Conservation (phyloP, 2,329 filamentous ascomycete species). For the Aspergillus hortae region DNA sequence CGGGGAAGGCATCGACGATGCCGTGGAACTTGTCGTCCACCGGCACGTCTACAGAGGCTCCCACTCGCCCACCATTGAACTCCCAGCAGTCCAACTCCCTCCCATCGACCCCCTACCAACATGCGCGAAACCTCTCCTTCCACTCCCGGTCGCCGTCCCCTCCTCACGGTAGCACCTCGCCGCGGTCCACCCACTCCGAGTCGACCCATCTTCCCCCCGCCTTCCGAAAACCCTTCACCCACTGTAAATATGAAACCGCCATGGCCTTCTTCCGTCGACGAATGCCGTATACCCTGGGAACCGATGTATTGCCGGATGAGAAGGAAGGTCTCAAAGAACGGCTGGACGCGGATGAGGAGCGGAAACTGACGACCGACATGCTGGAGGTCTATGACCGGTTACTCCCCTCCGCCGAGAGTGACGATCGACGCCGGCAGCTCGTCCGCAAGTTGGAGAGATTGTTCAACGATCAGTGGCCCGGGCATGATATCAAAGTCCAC, state of each 20-base stretch:
- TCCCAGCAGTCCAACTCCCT: conserved; percentile 80
- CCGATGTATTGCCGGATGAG: conserved; percentile 69
- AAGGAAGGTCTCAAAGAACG: conserved; percentile 66
- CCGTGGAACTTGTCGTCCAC: conserved; percentile 34
- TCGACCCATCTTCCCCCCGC: conserved; percentile 71
- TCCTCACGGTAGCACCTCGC: conserved; percentile 73
- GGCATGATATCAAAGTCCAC: conserved; percentile 81
- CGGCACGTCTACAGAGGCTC: conserved; percentile 32
- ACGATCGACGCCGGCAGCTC: conserved; percentile 69
- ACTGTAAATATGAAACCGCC: conserved; percentile 86
- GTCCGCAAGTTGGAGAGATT: conserved; percentile 85
- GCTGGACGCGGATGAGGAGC: conserved; percentile 69
- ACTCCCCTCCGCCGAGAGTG: conserved; percentile 75
- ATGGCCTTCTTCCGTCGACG: conserved; percentile 76
- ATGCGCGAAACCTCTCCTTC: conserved; percentile 76
- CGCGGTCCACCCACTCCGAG: conserved; percentile 85
- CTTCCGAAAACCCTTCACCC: conserved; percentile 61
- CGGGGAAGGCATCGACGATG: conserved; percentile 39
- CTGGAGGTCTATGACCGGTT: conserved; percentile 78
- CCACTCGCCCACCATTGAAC: conserved; percentile 48
- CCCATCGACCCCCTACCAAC: conserved; percentile 88
- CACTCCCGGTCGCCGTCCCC: conserved; percentile 80
- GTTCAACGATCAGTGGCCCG: conserved; percentile 88
- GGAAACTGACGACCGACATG: conserved; percentile 76
- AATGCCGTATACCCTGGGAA: conserved; percentile 89